Conservation (phyloP, 768 basidiomycete genomes). For the Termitomyces sp. region DNA sequence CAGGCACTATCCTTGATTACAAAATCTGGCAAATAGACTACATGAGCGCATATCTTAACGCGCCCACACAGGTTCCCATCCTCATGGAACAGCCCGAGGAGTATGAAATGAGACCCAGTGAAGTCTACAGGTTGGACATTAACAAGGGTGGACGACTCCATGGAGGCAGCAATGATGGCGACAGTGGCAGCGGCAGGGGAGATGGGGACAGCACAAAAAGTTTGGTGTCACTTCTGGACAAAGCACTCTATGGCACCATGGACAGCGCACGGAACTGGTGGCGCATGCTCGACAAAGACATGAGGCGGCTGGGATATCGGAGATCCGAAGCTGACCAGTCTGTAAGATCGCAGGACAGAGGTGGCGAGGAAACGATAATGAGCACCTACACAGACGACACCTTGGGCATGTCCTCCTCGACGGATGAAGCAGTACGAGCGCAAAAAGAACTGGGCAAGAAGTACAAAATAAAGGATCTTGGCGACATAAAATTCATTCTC, state of each 20-base stretch:
- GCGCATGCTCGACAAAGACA: neutral
- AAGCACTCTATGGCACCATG: neutral
- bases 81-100: neutral
- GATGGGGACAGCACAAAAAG: neutral
- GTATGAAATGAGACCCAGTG: neutral
- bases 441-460: neutral
- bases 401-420: neutral
- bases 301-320: neutral
- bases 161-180: neutral
- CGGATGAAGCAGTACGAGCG: neutral
- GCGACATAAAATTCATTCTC: neutral
- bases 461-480: constrained; percentile 1
- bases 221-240: neutral
- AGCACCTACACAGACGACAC: constrained; percentile 4
- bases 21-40: neutral
- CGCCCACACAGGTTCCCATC: neutral
- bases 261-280: neutral
- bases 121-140: neutral
- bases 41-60: neutral
- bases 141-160: neutral
- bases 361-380: constrained; percentile 8
- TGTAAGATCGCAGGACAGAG: neutral
- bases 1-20: neutral
- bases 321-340: constrained; percentile 14
- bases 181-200: too few species aligned